A percentile compares a stretch with the other conserved stretches of the same genome.
phyloP scores from a whole-genome alignment of 805 yeast genomes.

The Lipomyces yamadae region DNA sequence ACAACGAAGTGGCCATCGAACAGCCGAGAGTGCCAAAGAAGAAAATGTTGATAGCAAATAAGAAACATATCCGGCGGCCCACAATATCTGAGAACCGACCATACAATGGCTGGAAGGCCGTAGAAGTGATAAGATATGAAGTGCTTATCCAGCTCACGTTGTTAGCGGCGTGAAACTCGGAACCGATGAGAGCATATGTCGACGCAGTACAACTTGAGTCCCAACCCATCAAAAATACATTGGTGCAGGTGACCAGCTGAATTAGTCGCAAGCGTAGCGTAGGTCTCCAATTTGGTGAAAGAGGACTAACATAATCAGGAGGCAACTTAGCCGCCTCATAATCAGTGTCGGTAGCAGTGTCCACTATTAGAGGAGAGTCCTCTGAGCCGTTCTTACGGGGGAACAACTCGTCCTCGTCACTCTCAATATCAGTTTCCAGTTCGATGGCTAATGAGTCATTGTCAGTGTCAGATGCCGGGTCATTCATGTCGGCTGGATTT shows the following conservation, averaged over 20 bases:
- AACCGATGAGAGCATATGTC: constrained; percentile 54
- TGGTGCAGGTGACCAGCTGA: constrained; percentile 42
- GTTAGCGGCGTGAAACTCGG: constrained; percentile 55
- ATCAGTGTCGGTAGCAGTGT: constrained; percentile 7
- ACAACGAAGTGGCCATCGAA: constrained; percentile 35
- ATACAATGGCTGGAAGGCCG: constrained; percentile 70
- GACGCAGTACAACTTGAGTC: constrained; percentile 58
- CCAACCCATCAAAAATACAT: constrained; percentile 54
- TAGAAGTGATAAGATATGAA: constrained; percentile 63
- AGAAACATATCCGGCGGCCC: constrained; percentile 42
- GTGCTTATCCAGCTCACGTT: constrained; percentile 70
- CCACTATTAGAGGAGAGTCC: constrained; percentile 21
- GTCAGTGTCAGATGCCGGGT: constrained; percentile 34
- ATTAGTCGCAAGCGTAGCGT: constrained; percentile 37
- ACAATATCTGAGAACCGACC: constrained; percentile 66
- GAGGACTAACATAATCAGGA: constrained; percentile 33
- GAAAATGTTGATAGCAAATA: constrained; percentile 45
- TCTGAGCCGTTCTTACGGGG: constrained; percentile 25
- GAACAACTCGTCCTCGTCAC: constrained; percentile 24
- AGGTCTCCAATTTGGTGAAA: constrained; percentile 36
- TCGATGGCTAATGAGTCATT: constrained; percentile 38
- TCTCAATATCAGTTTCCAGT: constrained; percentile 35
- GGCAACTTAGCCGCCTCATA: constrained; percentile 24
- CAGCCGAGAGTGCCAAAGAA: constrained; percentile 38
- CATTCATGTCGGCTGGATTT: constrained; percentile 35